phyloP scores from a whole-genome alignment of 176 grass and related monocot genomes.

The Lolium perenne region DNA sequence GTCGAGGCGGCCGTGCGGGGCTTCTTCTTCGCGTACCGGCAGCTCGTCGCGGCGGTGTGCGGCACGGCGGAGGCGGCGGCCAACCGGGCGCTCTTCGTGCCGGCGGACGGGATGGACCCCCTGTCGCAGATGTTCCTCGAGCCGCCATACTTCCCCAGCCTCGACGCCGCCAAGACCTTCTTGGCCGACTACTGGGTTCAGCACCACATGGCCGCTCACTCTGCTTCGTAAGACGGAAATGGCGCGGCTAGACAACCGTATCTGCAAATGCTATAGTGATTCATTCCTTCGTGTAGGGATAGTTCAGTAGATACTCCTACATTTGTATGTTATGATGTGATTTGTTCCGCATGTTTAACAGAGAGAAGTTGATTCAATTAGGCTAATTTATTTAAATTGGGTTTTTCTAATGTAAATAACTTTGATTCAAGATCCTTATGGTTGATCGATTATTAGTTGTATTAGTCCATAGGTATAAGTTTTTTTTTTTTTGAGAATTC shows the following conservation, averaged over 20 bases:
- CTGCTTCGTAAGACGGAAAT: slow-evolving; percentile 37
- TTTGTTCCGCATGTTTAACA: background rate
- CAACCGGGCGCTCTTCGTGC: slow-evolving; percentile 63
- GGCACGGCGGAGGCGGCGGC: slow-evolving; percentile 72
- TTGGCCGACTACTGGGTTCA: slow-evolving; percentile 86
- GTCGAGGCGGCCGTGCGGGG: slow-evolving; percentile 71
- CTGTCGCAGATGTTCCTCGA: slow-evolving; percentile 88
- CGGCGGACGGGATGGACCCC: slow-evolving; percentile 65
- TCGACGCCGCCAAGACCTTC: slow-evolving; percentile 95
- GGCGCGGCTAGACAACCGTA: background rate
- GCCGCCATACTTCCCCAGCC: slow-evolving; percentile 89
- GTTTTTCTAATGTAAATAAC: background rate
- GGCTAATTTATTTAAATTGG: background rate
- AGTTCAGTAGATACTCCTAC: background rate
- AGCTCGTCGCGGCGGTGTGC: slow-evolving; percentile 68
- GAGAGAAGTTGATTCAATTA: slow-evolving; percentile 6
- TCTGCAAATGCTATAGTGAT: slow-evolving; percentile 7
- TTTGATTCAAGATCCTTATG: background rate
- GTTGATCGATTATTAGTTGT: background rate
- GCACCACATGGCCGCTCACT: slow-evolving; percentile 33
- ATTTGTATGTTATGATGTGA: background rate
- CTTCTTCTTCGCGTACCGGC: slow-evolving; percentile 91
- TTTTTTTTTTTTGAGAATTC: too few species aligned
- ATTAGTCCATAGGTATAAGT: too few species aligned
- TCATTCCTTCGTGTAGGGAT: slow-evolving; percentile 5